Evolutionary conservation across 176 grass and related monocot species (phyloP), one percentile per base, ranked within the genome.

Genomic region (Carex littledalei): DNA sequence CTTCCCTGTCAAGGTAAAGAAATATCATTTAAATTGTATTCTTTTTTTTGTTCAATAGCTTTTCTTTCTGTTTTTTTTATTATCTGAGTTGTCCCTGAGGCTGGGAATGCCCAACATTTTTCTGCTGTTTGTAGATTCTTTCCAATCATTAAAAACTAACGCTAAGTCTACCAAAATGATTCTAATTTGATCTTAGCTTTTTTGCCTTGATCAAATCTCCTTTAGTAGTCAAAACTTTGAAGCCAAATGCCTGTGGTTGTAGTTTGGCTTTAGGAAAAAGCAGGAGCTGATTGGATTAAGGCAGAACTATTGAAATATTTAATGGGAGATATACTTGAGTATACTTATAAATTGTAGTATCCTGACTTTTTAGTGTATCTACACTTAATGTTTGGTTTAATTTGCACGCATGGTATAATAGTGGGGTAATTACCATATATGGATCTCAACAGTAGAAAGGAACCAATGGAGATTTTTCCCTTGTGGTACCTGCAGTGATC

Each of bases 1-100:
- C 87, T 99, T 99, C 84, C 91, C 97, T 82, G 97, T 99, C 21
- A 99, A 99, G 97, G 97, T 99, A 86, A 85, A 74, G 8, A 37
- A 54, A 43, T 79, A 70, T 24, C 16, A 2, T 81, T 53, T 92
- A 31, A 15, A 65, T 67, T 86, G 26, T 5, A 62, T 70, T 18
- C 14, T 69, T 78, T 26, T 79, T 67, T 9, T 49, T 39, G 43
- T 63, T 64, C 56, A 50, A 65, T 20, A 71, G 37, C 10, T 74
- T 31, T n/a, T 52, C 18, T n/a, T 63, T 63, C 24, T 62, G n/a
- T 1, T 22, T 63, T 24, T 63, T 10, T 24, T 63, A 63, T 18
- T 9, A 63, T 9, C 60, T 22, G 8, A 63, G 16, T 63, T 63
- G 8, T 63, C n/a, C 60, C 8, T 9, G 60, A 9, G 5, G 20